Conservation (phyloP, 2,329 filamentous ascomycete genomes). For the Epichloe baconii region DNA sequence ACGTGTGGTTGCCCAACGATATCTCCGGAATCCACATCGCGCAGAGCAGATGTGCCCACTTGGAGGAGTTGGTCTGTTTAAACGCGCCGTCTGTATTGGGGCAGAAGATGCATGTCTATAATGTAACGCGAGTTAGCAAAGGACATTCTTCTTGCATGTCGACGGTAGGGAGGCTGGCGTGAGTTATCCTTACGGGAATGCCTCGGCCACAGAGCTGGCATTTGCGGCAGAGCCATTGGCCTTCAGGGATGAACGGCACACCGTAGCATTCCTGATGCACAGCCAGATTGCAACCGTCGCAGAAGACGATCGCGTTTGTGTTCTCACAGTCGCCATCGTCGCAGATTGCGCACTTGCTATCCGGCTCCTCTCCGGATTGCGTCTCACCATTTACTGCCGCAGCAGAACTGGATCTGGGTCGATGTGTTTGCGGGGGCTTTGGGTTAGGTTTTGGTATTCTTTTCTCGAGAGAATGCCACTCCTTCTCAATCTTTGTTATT, state of each 20-base stretch:
- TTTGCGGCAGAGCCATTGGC: conserved; percentile 94
- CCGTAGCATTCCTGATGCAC: conserved; percentile 99
- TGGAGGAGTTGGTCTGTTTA: conserved; percentile 91
- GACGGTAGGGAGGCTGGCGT: neutral
- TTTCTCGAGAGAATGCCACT: conserved; percentile 94
- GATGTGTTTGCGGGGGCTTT: conserved; percentile 87
- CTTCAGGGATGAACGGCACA: conserved; percentile 95
- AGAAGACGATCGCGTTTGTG: conserved; percentile 97
- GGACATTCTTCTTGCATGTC: neutral
- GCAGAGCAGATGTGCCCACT: conserved; percentile 93
- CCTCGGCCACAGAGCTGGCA: conserved; percentile 91
- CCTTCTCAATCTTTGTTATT: conserved; percentile 97
- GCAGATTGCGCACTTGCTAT: conserved; percentile 94
- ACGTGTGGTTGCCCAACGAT: conserved; percentile 84
- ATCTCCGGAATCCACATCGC: conserved; percentile 99
- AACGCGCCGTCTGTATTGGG: conserved; percentile 96
- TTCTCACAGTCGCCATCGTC: conserved; percentile 99
- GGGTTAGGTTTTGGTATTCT: conserved; percentile 94
- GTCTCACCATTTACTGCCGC: conserved; percentile 92
- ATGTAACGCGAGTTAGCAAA: neutral
- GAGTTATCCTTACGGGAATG: conserved; percentile 49
- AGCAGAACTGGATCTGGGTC: conserved; percentile 83
- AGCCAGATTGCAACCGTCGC: conserved; percentile 91
- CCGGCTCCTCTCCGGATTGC: conserved; percentile 73
- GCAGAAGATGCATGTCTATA: conserved; percentile 87